phyloP scores from a whole-genome alignment of 202 grass and related monocot species.

The Zoysia matrella region DNA sequence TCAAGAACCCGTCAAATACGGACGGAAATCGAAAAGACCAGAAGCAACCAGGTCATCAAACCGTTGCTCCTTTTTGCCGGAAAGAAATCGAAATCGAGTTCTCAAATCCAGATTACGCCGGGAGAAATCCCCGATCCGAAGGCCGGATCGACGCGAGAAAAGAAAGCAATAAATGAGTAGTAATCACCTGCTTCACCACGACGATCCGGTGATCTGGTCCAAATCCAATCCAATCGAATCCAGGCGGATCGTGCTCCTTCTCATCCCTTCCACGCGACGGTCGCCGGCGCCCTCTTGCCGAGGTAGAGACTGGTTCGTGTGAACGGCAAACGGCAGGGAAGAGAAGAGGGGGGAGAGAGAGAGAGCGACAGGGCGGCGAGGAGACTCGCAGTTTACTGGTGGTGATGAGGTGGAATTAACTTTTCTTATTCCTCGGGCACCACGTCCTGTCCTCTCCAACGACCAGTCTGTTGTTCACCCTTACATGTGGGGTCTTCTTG shows the following conservation, averaged over 20 bases:
- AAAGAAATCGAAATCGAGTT: conserved; percentile 16
- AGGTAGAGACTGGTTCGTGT: conserved; percentile 34
- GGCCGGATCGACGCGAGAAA: conserved; percentile 41
- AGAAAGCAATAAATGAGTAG: conserved; percentile 50
- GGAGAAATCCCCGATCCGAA: conserved; percentile 28
- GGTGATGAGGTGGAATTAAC: conserved; percentile 46
- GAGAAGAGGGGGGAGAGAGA: background rate
- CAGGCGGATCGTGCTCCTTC: background rate
- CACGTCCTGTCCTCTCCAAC: background rate
- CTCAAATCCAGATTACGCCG: conserved; percentile 22
- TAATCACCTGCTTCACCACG: conserved; percentile 36
- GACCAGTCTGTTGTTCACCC: rapidly evolving
- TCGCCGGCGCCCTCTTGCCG: conserved; percentile 9
- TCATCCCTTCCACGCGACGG: background rate
- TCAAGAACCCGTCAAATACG: conserved; percentile 41
- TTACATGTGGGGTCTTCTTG: rapidly evolving
- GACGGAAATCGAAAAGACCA: conserved; percentile 34
- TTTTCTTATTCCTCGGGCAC: conserved; percentile 59
- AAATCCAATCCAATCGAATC: conserved; percentile 24
- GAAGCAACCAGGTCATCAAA: conserved; percentile 5
- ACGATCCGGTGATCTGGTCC: conserved; percentile 11
- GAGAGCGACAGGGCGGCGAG: conserved; percentile 19
- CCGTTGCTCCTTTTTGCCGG: conserved; percentile 5
- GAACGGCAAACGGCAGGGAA: conserved; percentile 6
- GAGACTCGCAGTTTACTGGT: conserved; percentile 62